Conservation (phyloP, 1,139 yeast species). For the Zygoascus meyerae region DNA sequence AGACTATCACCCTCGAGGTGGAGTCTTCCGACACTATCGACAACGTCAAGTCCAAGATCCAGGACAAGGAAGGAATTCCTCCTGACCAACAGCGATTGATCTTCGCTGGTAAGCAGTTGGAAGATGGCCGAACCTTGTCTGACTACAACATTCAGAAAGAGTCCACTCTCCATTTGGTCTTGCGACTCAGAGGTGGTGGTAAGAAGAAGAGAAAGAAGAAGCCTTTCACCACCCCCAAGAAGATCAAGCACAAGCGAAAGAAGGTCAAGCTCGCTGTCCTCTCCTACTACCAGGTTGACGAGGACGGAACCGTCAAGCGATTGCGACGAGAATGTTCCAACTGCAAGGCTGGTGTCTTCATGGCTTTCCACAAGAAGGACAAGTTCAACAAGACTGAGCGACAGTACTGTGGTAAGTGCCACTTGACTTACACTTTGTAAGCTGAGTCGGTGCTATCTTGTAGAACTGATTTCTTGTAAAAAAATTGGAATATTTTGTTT, state of each 20-base stretch:
- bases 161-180: slow-evolving; percentile 95
- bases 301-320: slow-evolving; percentile 97
- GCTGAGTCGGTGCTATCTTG: neutral
- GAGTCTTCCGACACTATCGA: slow-evolving; percentile 99
- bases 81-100: slow-evolving; percentile 99
- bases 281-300: slow-evolving; percentile 98
- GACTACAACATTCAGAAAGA: slow-evolving; percentile 99
- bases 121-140: slow-evolving; percentile 97
- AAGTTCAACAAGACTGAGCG: slow-evolving; percentile 94
- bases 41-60: slow-evolving; percentile 98
- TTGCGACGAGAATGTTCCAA: slow-evolving; percentile 98
- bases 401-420: slow-evolving; percentile 99
- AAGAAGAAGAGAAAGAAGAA: slow-evolving; percentile 99
- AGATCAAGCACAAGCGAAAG: slow-evolving; percentile 21
- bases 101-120: slow-evolving; percentile 99
- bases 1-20: slow-evolving; percentile 98
- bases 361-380: slow-evolving; percentile 93
- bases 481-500: too few relatives aligned
- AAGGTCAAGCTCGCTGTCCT: slow-evolving; percentile 71
- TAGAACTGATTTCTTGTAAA: too few relatives aligned
- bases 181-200: slow-evolving; percentile 99
- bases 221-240: slow-evolving; percentile 99
- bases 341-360: slow-evolving; percentile 98
- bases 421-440: slow-evolving; percentile 60
- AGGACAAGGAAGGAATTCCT: slow-evolving; percentile 99